Evolutionary conservation across 2,329 filamentous ascomycete genomes (phyloP).

Genomic region (Ceratocystis cacaofunesta): DNA sequence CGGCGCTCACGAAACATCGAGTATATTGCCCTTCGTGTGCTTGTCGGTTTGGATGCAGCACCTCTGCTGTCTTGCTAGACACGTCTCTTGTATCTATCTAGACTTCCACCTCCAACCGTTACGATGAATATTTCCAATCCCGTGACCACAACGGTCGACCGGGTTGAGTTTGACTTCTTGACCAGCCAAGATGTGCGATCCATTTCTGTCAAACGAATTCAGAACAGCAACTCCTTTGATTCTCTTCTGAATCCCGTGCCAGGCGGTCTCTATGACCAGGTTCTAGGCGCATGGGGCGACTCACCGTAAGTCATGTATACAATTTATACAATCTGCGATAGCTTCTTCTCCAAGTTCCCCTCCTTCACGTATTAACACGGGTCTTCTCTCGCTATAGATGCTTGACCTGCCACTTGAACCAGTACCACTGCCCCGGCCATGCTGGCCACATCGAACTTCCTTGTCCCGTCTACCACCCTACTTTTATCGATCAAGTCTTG

Average conservation of each 20-base stretch:
- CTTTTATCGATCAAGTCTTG: conserved; percentile 84
- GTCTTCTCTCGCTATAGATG: conserved; percentile 42
- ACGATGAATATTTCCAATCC: conserved; percentile 63
- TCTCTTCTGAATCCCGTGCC: conserved; percentile 76
- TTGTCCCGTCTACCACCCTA: conserved; percentile 86
- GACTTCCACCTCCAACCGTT: neutral
- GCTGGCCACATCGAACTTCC: conserved; percentile 90
- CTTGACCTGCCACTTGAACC: conserved; percentile 77
- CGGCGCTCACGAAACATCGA: neutral
- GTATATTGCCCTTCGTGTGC: neutral
- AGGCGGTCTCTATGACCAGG: conserved; percentile 82
- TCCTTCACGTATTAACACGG: conserved; percentile 8
- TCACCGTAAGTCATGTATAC: conserved; percentile 42
- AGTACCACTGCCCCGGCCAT: conserved; percentile 76
- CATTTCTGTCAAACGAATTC: conserved; percentile 85
- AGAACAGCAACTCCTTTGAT: conserved; percentile 90
- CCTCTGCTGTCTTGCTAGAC: neutral
- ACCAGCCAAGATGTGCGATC: conserved; percentile 67
- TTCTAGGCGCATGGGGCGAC: conserved; percentile 79
- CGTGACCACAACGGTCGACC: conserved; percentile 65
- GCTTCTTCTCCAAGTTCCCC: neutral
- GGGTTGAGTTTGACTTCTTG: conserved; percentile 81
- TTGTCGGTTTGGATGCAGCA: neutral
- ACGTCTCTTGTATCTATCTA: neutral
- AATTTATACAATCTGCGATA: neutral